Base-by-base conservation (phyloP, 768 basidiomycete genomes). In the Mycena rosella region DNA sequence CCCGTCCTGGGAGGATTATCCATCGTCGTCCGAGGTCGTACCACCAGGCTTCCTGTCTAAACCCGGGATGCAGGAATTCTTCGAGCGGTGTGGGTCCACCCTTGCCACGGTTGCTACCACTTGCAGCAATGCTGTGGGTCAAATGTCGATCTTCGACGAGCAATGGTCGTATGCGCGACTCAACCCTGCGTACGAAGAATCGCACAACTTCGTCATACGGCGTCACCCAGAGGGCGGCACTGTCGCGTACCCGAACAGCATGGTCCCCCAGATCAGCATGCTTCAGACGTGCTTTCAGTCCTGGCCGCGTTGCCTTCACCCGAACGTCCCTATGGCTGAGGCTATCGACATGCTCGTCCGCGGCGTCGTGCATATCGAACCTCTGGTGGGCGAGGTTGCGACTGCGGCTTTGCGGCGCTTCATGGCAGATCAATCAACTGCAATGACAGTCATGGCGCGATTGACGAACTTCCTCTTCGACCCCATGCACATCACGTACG, bases 351-450 rank as follows among this genome's bases (percentile, higher is more conserved):
- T 95, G 84, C 86, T 96, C 27, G 82, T 96, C 51, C 87, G 89
- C 36, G 93, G 92, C 2, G 86, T 94, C n/a, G 84, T 94, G 27
- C 96, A 97, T 70, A 89, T 96, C 32, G 95, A 98, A 69, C 92
- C 94, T 2, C 72, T 80, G 2, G 82, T 97, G 1, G 87, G 86
- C 40, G 89, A 91, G n/a, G 87, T 87, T 18, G 91, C 96, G 0
- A 83, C 82, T 30, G 81, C 82, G 4, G 90, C 94, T 15, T 75
- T 97, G 70, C 89, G 87, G 64, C 87, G 96, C 26, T 88, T 96
- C 69, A 90, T 92, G 83, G 80, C 84, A 7, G 88, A 94, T 60
- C 80, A 85, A 0, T 58, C 78, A 0, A 84, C 90, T 68, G 87
- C 88, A 1, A 78, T 85, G 27, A 80, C 80, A 3, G 87, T 96